Evolutionary conservation across 139 green algal species (phyloP), one percentile per base, ranked within the genome.

Genomic region (Yamagishiella unicocca): DNA sequence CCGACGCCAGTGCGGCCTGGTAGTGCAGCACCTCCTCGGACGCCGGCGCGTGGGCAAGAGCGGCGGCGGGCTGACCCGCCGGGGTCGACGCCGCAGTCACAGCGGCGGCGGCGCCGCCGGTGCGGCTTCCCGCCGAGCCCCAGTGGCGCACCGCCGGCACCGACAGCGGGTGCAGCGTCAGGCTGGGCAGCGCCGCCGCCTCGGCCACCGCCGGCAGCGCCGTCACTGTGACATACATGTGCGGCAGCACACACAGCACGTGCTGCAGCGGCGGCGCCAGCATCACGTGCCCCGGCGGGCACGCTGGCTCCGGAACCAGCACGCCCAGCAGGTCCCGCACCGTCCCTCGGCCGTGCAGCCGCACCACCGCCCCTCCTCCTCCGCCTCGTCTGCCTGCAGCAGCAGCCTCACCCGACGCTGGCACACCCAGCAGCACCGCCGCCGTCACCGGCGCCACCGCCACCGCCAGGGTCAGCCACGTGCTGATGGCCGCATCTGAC

Each of bases 211-310:
- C 78, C 78, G 54, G 45, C 45, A 77, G 31, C 50, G 82, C 67
- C 82, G 82, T 37, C 24, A 71, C 67, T 7, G 67, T 81, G 45
- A 94, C 82, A 35, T 84, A 83, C 71, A 71, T 75, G 81, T 90
- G 85, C 58, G 67, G 54, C 61, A 71, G 58, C 62, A 93, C 50
- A 27, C 84, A 82, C 72, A 93, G 68, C 50, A 66, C 67, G 38
- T 80, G 73, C 75, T 89, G 91, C 87, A 94, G 74, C 38, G 92
- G 89, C 25, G 91, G 88, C 29, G 91, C 73, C 37, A 94, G 45
- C 88, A 80, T 89, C n/a, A 92, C 86, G 68, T 94, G 91, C 0
- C 91, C 90, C 37, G 61, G 72, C 37, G 89, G 70, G 66, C 93
- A 90, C 3, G 40, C 68, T 3, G 82, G 83, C 38, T 94, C 92